phyloP scores from a whole-genome alignment of 2,329 filamentous ascomycete genomes.

The Botrytis aclada region DNA sequence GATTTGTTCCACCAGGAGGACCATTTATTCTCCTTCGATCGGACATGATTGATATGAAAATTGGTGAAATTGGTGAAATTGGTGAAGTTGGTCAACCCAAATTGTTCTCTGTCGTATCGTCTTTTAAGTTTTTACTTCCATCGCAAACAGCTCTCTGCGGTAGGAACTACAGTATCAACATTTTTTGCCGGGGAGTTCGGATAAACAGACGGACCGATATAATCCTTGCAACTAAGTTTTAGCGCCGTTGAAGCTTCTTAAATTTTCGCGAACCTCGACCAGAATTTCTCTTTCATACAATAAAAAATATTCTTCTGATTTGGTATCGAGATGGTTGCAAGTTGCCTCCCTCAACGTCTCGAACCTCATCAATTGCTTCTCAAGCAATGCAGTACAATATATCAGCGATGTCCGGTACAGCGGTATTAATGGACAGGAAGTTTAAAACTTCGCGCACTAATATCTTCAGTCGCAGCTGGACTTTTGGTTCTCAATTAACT shows the following conservation, averaged over 20 bases:
- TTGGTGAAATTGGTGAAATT: not conserved
- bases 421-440: not conserved
- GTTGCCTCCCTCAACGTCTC: not conserved
- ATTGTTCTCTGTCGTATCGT: not conserved
- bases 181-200: constrained; percentile 5
- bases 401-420: not conserved
- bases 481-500: not conserved
- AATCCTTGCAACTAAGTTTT: not conserved
- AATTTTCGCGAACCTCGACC: constrained; percentile 14
- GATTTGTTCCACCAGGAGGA: constrained; percentile 70
- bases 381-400: constrained; percentile 3
- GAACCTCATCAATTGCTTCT: constrained; percentile 1
- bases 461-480: not conserved
- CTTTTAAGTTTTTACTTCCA: not conserved
- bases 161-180: not conserved
- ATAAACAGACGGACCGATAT: not conserved
- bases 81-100: not conserved
- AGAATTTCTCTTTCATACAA: not conserved
- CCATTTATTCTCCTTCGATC: constrained; percentile 91
- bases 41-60: constrained; percentile 51
- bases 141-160: not conserved
- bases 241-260: not conserved
- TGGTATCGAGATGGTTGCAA: not conserved
- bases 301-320: not conserved
- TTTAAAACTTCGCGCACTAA: not conserved